Evolutionary conservation across 1,284 basidiomycete genomes (phyloP), one percentile per base, ranked within the genome.

Genomic region (Dichomitus squalens): DNA sequence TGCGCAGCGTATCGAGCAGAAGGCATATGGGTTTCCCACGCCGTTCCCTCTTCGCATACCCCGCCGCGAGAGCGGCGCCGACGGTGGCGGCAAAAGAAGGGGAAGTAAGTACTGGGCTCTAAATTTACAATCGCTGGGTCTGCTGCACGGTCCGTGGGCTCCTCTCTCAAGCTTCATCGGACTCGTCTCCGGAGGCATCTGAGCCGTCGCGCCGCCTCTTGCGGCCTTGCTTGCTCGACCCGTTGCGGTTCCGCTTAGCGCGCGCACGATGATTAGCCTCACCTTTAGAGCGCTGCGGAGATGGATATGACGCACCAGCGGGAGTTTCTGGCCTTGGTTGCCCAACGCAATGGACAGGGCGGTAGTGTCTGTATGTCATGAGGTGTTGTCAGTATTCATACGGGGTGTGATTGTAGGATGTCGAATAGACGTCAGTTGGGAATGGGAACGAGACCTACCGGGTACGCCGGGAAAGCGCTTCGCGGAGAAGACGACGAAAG

Each of bases 401-500:
- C 40, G 41, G 47, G 34, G 25, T 31, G 27, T 27, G 39, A 29
- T 20, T 25, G 27, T 31, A 53, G 52, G 49, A 58, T 44, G 40
- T 41, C 54, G 35, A 57, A 53, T 33, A 12, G 21, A 21, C 55
- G 57, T 41, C 47, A 35, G 48, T 27, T 47, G 21, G 12, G 49
- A 58, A 44, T 47, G 21, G 12, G 49, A 58, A 44, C 31, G 35
- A 57, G 63, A 75, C 82, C 67, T 72, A 92, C 91, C 88, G 76
- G 92, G 90, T 33, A 96, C 93, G 43, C 94, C 94, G 35, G 95
- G 94, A 76, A 96, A 96, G 34, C 91, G 84, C 75, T 96, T 96
- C 33, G 93, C 93, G 3, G 93, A 94, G 73, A 83, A 96, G 1
- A 96, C 95, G n/a, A 86, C 84, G 70, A 97, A 96, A 18, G 86